These are phyloP conservation scores for Lachnellula cervina DNA, from an alignment of 2,329 filamentous ascomycete genomes.

Conservation along the genomic window DNA sequence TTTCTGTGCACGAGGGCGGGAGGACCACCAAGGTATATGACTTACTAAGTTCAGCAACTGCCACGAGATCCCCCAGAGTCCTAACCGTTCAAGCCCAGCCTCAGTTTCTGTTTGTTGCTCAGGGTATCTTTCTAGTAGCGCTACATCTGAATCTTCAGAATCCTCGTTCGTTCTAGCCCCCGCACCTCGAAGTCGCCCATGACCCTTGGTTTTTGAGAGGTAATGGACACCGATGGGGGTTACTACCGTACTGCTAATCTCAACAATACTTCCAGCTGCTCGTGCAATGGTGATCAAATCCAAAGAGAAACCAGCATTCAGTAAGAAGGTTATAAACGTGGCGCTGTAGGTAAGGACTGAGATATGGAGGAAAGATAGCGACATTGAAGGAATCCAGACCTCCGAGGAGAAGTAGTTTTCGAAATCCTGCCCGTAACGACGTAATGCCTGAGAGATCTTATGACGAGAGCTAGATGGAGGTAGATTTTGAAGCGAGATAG, in stretches of 20 bases:
- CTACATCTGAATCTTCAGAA: conserved; percentile 20
- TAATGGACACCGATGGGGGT: conserved; percentile 45
- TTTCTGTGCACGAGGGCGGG: neutral
- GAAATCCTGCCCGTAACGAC: conserved; percentile 30
- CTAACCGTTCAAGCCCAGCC: conserved; percentile 35
- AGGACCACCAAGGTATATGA: neutral
- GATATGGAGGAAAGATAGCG: conserved; percentile 47
- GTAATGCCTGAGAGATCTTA: conserved; percentile 6
- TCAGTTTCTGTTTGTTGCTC: conserved; percentile 19
- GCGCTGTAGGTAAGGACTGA: conserved; percentile 51
- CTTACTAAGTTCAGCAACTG: conserved; percentile 38
- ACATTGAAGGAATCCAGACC: conserved; percentile 43
- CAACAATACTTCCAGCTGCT: conserved; percentile 44
- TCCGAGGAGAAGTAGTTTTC: conserved; percentile 35
- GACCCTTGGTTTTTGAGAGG: conserved; percentile 29
- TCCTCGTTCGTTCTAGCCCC: conserved; percentile 14
- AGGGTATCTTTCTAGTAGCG: conserved; percentile 13
- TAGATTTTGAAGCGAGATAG: neutral
- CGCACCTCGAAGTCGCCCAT: conserved; percentile 21
- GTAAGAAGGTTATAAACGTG: conserved; percentile 51
- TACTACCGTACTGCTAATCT: conserved; percentile 48
- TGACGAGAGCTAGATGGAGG: neutral
- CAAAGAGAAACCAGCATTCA: conserved; percentile 45
- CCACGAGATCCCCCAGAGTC: conserved; percentile 39
- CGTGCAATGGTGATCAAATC: conserved; percentile 43